phyloP scores from a whole-genome alignment of 2,329 filamentous ascomycete genomes.

The Dichotomopilus funicola region DNA sequence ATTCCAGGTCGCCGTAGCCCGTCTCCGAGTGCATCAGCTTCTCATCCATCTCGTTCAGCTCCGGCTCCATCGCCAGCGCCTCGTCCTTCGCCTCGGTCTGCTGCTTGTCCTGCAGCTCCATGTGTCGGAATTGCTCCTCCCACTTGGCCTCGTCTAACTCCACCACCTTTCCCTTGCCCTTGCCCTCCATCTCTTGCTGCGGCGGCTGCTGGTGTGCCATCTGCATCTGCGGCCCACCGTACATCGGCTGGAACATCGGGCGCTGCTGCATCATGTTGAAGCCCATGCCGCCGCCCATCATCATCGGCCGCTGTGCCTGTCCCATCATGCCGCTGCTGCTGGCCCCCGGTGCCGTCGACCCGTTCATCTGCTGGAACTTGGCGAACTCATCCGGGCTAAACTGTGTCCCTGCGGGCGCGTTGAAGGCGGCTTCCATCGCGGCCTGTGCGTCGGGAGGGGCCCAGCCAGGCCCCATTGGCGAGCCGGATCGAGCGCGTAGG shows the following conservation, averaged over 20 bases:
- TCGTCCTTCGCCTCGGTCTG: slow-evolving; percentile 51
- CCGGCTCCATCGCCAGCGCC: slow-evolving; percentile 66
- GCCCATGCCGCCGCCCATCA: slow-evolving; percentile 33
- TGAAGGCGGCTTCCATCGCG: slow-evolving; percentile 66
- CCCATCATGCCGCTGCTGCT: slow-evolving; percentile 33
- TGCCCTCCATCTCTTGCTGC: slow-evolving; percentile 43
- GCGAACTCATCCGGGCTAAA: slow-evolving; percentile 85
- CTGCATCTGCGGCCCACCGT: slow-evolving; percentile 26
- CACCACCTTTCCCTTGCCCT: slow-evolving; percentile 87
- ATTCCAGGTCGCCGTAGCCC: slow-evolving; percentile 82
- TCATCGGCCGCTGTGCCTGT: slow-evolving; percentile 54
- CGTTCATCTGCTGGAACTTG: slow-evolving; percentile 71
- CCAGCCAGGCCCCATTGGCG: slow-evolving; percentile 47
- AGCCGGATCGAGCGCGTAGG: slow-evolving; percentile 47
- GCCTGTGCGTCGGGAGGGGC: slow-evolving; percentile 54
- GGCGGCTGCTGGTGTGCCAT: slow-evolving; percentile 42
- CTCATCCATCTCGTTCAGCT: slow-evolving; percentile 80
- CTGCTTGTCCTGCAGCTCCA: slow-evolving; percentile 61
- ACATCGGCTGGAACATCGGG: slow-evolving; percentile 47
- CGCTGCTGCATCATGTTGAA: slow-evolving; percentile 48
- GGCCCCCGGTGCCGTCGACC: slow-evolving; percentile 47
- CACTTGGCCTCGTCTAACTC: slow-evolving; percentile 91
- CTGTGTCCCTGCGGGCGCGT: slow-evolving; percentile 48
- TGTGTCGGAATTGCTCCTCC: slow-evolving; percentile 92
- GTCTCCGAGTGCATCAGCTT: slow-evolving; percentile 59